These are phyloP conservation scores for Quercus lobata DNA, from an alignment of 331 rosid species.

Conservation along the genomic window DNA sequence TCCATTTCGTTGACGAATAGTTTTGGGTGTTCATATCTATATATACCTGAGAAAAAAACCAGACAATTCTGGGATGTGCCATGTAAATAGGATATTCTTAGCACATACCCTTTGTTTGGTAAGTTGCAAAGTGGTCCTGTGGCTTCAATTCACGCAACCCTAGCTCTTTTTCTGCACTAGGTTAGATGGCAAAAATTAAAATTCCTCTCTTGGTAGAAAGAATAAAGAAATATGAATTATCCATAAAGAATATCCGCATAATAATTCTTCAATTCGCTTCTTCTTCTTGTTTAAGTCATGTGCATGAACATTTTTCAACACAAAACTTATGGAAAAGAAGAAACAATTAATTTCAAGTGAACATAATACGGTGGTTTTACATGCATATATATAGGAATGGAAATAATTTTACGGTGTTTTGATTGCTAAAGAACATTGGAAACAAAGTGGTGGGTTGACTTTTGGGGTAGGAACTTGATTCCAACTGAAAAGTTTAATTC, in stretches of 20 bases:
- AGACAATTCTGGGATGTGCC: slow-evolving; percentile 1
- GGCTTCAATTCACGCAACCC: slow-evolving; percentile 16
- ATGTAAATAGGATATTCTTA: slow-evolving; percentile 43
- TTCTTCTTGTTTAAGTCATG: background rate
- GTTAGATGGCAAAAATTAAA: background rate
- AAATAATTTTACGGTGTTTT: too few species aligned
- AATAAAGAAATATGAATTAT: background rate
- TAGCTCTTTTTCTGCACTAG: slow-evolving; percentile 10
- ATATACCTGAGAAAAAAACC: slow-evolving; percentile 13
- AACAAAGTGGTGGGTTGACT: too few species aligned
- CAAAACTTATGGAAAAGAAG: too few species aligned
- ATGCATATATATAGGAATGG: too few species aligned
- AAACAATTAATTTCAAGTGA: too few species aligned
- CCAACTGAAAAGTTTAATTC: too few species aligned
- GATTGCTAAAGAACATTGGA: too few species aligned
- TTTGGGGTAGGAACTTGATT: too few species aligned
- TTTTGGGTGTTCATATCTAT: background rate
- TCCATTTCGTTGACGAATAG: slow-evolving; percentile 13
- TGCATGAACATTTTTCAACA: background rate
- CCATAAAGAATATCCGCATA: background rate
- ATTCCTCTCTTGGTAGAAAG: background rate
- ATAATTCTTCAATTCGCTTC: background rate
- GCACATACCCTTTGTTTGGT: slow-evolving; percentile 31
- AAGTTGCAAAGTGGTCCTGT: slow-evolving; percentile 17
- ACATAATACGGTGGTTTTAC: too few species aligned